Percentiles rank a stretch among this genome's conserved stretches.
Evolutionary conservation across 495 filamentous ascomycete species (phyloP).

Genomic region (Darksidea phi): DNA sequence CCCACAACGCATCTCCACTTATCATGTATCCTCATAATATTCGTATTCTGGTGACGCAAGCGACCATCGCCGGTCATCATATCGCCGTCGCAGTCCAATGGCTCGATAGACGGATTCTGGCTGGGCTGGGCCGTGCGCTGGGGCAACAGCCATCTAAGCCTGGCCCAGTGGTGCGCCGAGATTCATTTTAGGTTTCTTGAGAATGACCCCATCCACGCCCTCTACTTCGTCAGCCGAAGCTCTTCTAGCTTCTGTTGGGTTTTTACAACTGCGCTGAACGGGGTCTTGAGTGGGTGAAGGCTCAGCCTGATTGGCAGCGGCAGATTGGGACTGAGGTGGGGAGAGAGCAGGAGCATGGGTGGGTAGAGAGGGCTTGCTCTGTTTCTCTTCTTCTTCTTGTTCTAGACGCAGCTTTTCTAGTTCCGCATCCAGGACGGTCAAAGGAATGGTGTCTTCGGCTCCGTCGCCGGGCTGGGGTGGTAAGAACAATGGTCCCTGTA

Average conservation of each 20-base stretch:
- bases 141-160: conserved; percentile 11
- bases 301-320: neutral
- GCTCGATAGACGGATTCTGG: neutral
- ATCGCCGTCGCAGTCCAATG: neutral
- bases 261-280: conserved; percentile 5
- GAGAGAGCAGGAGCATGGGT: neutral
- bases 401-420: conserved; percentile 42
- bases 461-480: conserved; percentile 24
- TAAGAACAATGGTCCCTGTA: conserved; percentile 20
- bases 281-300: neutral
- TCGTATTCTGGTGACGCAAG: too few species aligned
- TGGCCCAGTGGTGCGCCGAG: conserved; percentile 27
- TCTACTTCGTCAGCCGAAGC: conserved; percentile 10
- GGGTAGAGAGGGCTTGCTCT: neutral
- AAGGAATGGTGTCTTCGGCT: conserved; percentile 19
- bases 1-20: too few species aligned
- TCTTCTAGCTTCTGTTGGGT: neutral
- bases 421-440: conserved; percentile 26
- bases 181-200: conserved; percentile 34
- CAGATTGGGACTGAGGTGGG: neutral
- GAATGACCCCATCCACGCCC: conserved; percentile 28
- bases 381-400: conserved; percentile 31
- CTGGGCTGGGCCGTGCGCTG: neutral
- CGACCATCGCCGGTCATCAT: neutral
- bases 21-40: too few species aligned